Base-by-base conservation (phyloP, 1,139 yeast species). In the Candida pseudocylindracea region DNA sequence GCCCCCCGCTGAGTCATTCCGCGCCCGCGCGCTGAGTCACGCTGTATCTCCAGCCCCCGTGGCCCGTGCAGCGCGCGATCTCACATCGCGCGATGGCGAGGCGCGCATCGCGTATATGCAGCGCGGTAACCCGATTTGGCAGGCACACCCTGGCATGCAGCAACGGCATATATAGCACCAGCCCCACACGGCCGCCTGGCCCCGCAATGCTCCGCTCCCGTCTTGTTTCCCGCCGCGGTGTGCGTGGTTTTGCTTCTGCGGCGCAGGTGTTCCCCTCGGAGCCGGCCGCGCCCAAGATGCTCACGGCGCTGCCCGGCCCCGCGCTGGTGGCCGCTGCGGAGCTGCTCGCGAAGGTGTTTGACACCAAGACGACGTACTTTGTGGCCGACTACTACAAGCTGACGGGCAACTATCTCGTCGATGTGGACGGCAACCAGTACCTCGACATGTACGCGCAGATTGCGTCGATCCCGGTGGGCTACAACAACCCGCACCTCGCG, bases 401-500 rank as follows among this genome's bases (percentile, higher is more conserved):
- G 2, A 38, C 52, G n/a, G 85, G 83, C 40, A 74, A 74, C 51
- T 74, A 72, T 48, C 66, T 74, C 35, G 62, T 66, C 35, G 83
- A 74, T 51, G 76, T 66, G 12, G 83, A 74, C 47, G 80, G 79
- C 12, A 74, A 73, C 48, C 52, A 53, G 31, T 58, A 62, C 39
- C 54, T 74, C 37, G 85, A 74, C 46, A 63, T 72, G 15, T 74
- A 71, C 45, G 72, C 76, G 32, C 85, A 74, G 52, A 73, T 74
- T 42, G 68, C 83, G 9, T 73, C 83, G 2, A 73, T 73, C 43
- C 73, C 81, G 2, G 51, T 74, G 36, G 83, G 85, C 31, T 74
- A 74, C 57, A 73, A 73, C 51, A 73, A 74, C 48, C 83, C 83
- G n/a, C 72, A 57, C 15, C 55, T 74, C 41, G 56, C 64, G 35